A percentile compares a stretch with the other conserved stretches of the same genome.
Evolutionary conservation across 2,329 filamentous ascomycete species (phyloP).

Genomic region (Diplodia sapinea): DNA sequence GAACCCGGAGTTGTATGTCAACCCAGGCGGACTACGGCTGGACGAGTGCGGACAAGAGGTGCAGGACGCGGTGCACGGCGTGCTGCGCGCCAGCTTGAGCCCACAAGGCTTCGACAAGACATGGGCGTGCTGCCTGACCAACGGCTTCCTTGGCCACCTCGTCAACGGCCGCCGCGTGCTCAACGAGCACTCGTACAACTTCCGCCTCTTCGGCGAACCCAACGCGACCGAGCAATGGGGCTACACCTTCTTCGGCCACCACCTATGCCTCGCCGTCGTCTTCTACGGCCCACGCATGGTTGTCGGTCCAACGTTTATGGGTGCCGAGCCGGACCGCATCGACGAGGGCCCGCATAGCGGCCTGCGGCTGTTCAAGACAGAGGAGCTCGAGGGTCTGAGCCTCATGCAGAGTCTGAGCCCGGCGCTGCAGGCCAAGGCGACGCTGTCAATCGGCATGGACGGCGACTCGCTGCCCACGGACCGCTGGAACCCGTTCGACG

Average conservation of each 20-base stretch:
- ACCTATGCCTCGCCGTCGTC: conserved; percentile 75
- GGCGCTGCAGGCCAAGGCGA: conserved; percentile 57
- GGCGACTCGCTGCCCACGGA: conserved; percentile 52
- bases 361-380: conserved; percentile 68
- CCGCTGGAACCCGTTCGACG: conserved; percentile 81
- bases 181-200: conserved; percentile 80
- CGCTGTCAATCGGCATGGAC: conserved; percentile 51
- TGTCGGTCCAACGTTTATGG: conserved; percentile 76
- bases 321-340: conserved; percentile 78
- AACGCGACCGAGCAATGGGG: conserved; percentile 64
- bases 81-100: conserved; percentile 66
- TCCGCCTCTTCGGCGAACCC: conserved; percentile 68
- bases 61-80: conserved; percentile 46
- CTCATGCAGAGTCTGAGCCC: conserved; percentile 69
- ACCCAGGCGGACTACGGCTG: conserved; percentile 31
- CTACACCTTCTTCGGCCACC: conserved; percentile 78
- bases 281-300: conserved; percentile 69
- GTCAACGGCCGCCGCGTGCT: conserved; percentile 66
- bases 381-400: conserved; percentile 68
- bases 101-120: conserved; percentile 75
- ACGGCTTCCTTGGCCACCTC: conserved; percentile 74
- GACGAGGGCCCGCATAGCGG: conserved; percentile 68
- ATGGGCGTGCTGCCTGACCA: conserved; percentile 57
- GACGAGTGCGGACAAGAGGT: conserved; percentile 20
- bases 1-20: conserved; percentile 32